These are phyloP conservation scores for Rachicladosporium sp. DNA, from an alignment of 2,329 filamentous ascomycete genomes.

Conservation along the genomic window DNA sequence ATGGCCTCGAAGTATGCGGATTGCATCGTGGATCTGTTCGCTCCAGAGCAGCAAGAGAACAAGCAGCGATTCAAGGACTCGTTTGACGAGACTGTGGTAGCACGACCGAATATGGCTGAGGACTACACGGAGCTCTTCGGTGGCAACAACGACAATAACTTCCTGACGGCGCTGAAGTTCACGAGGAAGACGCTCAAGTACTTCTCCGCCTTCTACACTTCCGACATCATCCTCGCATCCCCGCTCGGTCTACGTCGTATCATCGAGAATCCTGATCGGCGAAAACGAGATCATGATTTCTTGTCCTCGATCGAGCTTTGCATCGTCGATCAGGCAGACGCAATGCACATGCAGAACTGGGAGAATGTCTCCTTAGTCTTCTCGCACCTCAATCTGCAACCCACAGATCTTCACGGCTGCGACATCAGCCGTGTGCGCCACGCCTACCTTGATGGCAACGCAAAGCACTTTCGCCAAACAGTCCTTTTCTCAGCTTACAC, in stretches of 20 bases:
- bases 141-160: slow-evolving; percentile 96
- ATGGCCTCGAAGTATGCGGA: slow-evolving; percentile 70
- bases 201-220: slow-evolving; percentile 91
- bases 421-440: slow-evolving; percentile 82
- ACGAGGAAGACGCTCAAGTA: slow-evolving; percentile 92
- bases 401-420: slow-evolving; percentile 68
- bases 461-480: slow-evolving; percentile 71
- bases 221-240: slow-evolving; percentile 85
- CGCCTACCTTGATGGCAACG: slow-evolving; percentile 88
- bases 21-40: slow-evolving; percentile 60
- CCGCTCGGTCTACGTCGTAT: slow-evolving; percentile 82
- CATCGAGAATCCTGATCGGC: slow-evolving; percentile 65
- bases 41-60: slow-evolving; percentile 88
- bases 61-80: slow-evolving; percentile 80
- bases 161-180: slow-evolving; percentile 90
- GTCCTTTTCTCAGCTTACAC: slow-evolving; percentile 71
- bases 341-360: slow-evolving; percentile 96
- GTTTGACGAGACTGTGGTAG: slow-evolving; percentile 51
- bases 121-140: slow-evolving; percentile 85
- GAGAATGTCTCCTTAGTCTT: slow-evolving; percentile 90
- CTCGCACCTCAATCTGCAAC: slow-evolving; percentile 79
- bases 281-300: slow-evolving; percentile 73
- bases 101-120: slow-evolving; percentile 54
- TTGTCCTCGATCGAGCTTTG: slow-evolving; percentile 86
- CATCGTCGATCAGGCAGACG: slow-evolving; percentile 83